Evolutionary conservation across 139 green algal species (phyloP), one percentile per base, ranked within the genome.

Genomic region (Chlamydomonas sphaeroides): DNA sequence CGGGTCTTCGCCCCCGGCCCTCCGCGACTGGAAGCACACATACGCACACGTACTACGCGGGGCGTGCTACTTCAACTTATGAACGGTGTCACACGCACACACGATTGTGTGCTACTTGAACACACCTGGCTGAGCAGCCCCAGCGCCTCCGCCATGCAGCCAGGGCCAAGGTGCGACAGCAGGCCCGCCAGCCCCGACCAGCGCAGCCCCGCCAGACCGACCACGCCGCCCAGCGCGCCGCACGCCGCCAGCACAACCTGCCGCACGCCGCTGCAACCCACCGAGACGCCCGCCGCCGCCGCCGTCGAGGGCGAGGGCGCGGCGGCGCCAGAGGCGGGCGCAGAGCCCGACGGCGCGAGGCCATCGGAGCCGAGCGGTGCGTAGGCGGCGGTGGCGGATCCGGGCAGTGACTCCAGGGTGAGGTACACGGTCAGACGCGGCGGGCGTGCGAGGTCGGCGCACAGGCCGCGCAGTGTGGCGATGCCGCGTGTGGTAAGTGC

Each of bases 181-280:
- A 80, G 39, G 35, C 59, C 28, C 59, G 61, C 28, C 39, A 80
- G 73, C 10, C 73, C 59, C 6, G 8, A 21, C 73, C 73, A 80
- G 21, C 73, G 73, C 39, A 80, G 73, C 59, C 11, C 11, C 41
- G 5, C n/a, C 59, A 80, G 73, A 0, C 73, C 73, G 1, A 8
- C 39, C 59, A 80, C 73, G 1, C 41, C 17, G 2, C 59, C 73
- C 73, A 80, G 32, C n/a, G 38, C 73, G 30, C 0, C 59, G 42
- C 73, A 80, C 8, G 59, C 59, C 30, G 38, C 28, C 59, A 35
- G 5, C 56, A 80, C 59, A 57, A 80, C 73, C 57, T 61, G 39
- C 18, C 56, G 72, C 36, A 79, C 72, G 3, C 56, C 32, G 36
- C 11, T 41, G 33, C 70, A 78, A n/a, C 48, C n/a, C n/a, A n/a